Percentiles rank a stretch among this genome's conserved stretches.
phyloP scores from a whole-genome alignment of 2,329 filamentous ascomycete genomes.

The Exophiala dermatitidis region DNA sequence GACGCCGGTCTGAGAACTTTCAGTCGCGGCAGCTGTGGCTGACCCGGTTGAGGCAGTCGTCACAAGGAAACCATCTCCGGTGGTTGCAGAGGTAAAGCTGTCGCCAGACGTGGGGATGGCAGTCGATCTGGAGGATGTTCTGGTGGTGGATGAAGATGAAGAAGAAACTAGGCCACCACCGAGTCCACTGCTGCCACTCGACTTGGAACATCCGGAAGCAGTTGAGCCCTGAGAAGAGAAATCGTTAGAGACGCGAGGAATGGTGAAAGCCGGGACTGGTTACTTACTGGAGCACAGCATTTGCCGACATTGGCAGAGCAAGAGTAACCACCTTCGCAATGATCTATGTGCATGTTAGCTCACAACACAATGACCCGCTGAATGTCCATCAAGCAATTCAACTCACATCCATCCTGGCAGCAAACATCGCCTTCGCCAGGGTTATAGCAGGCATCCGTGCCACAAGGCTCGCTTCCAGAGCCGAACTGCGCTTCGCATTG shows the following conservation, averaged over 20 bases:
- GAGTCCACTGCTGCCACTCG: neutral
- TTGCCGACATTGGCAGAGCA: slow-evolving; percentile 10
- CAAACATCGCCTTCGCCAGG: slow-evolving; percentile 9
- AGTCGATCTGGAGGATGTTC: too few relatives aligned
- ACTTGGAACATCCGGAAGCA: neutral
- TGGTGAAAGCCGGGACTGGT: too few relatives aligned
- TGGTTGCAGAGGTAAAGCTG: neutral
- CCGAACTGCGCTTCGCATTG: slow-evolving; percentile 3
- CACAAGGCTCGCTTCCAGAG: slow-evolving; percentile 10
- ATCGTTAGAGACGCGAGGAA: too few relatives aligned
- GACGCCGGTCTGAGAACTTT: neutral
- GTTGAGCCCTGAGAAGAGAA: slow-evolving; percentile 6
- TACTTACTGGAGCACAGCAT: slow-evolving; percentile 11
- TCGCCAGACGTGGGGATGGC: neutral
- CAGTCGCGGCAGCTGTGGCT: neutral
- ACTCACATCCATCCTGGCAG: slow-evolving; percentile 14
- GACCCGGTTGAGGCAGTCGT: neutral
- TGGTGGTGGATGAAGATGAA: neutral
- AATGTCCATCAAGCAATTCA: neutral
- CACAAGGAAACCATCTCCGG: neutral
- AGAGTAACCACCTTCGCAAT: slow-evolving; percentile 11
- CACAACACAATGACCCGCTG: neutral
- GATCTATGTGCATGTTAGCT: neutral
- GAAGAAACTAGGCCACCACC: neutral
- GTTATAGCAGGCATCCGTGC: slow-evolving; percentile 16